Evolutionary conservation across 2,329 filamentous ascomycete species (phyloP).

Genomic region (Erysiphe pulchra): DNA sequence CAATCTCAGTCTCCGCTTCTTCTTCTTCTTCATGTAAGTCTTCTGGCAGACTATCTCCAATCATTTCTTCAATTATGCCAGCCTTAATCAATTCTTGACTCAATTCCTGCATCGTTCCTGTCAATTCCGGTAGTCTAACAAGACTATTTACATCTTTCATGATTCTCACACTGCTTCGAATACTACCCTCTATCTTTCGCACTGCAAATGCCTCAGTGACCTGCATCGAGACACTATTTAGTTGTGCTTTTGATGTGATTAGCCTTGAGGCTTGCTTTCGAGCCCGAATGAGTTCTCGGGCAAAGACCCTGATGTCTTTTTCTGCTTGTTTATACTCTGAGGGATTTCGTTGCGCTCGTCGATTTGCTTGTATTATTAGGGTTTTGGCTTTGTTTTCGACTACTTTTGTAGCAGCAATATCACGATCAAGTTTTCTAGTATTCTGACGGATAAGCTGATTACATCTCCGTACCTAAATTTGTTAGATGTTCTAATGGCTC

Average conservation of each 20-base stretch:
- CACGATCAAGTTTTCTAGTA: constrained; percentile 81
- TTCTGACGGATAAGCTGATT: constrained; percentile 74
- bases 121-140: constrained; percentile 62
- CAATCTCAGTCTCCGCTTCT: constrained; percentile 66
- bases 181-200: constrained; percentile 82
- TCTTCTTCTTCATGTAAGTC: constrained; percentile 48
- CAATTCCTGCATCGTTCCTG: constrained; percentile 70
- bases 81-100: constrained; percentile 76
- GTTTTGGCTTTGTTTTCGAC: constrained; percentile 67
- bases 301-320: constrained; percentile 67
- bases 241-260: constrained; percentile 69
- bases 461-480: constrained; percentile 66
- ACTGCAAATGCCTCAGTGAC: constrained; percentile 91
- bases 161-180: constrained; percentile 63
- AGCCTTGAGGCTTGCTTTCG: constrained; percentile 52
- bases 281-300: constrained; percentile 60
- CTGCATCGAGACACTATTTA: constrained; percentile 87
- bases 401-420: constrained; percentile 53
- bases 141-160: constrained; percentile 93
- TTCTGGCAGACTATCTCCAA: constrained; percentile 61
- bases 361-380: constrained; percentile 61
- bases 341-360: constrained; percentile 57
- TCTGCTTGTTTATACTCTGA: constrained; percentile 54
- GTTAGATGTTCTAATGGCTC: constrained; percentile 1
- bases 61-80: constrained; percentile 95